These are phyloP conservation scores for Sugiyamaella marilandica DNA, from an alignment of 805 yeast species.

Conservation along the genomic window DNA sequence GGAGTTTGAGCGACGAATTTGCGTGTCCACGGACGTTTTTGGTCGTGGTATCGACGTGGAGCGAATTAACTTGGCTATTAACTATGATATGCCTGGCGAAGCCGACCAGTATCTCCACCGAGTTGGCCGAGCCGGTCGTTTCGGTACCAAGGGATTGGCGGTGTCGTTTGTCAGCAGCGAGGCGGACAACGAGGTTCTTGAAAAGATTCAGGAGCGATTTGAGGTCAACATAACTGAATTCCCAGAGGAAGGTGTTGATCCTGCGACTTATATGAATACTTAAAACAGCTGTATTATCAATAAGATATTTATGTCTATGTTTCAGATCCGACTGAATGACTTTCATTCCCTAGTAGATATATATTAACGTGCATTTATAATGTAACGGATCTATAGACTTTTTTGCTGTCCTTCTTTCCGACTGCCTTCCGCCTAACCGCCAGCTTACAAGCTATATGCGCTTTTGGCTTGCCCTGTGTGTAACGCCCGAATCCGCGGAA, in stretches of 20 bases:
- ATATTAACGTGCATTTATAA: too few relatives aligned
- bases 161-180: constrained; percentile 81
- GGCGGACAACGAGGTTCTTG: constrained; percentile 85
- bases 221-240: constrained; percentile 91
- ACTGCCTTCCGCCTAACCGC: too few relatives aligned
- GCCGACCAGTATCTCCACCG: constrained; percentile 98
- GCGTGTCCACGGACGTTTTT: constrained; percentile 96
- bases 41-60: constrained; percentile 99
- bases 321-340: too few relatives aligned
- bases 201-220: constrained; percentile 92
- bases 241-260: constrained; percentile 98
- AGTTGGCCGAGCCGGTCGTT: constrained; percentile 99
- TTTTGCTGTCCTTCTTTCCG: too few relatives aligned
- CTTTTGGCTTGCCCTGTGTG: too few relatives aligned
- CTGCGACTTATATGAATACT: constrained; percentile 96
- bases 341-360: too few relatives aligned
- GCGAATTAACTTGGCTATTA: constrained; percentile 96
- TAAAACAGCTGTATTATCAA: constrained; percentile 6
- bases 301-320: too few relatives aligned
- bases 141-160: constrained; percentile 98
- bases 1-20: constrained; percentile 97
- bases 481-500: too few relatives aligned
- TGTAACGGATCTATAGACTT: too few relatives aligned
- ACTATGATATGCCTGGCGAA: constrained; percentile 92
- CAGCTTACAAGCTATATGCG: too few relatives aligned